Evolutionary conservation across 192 early-diverging fungal genomes (phyloP).

Genomic region (Coemansia sp.): DNA sequence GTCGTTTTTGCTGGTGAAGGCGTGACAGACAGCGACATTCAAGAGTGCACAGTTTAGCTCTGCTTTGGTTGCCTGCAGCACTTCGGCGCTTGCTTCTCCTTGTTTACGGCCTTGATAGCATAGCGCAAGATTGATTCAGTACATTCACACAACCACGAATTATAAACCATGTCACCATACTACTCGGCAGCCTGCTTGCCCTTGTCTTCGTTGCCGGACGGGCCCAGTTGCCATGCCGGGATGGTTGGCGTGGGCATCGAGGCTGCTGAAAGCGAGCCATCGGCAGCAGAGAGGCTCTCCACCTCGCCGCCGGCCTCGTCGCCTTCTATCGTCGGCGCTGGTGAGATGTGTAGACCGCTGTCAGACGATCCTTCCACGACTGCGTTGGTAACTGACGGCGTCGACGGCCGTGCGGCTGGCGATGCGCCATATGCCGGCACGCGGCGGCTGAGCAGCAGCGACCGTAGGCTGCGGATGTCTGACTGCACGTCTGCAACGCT

Average conservation of each 20-base stretch:
- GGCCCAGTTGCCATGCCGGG: constrained; percentile 70
- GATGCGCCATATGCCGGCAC: constrained; percentile 48
- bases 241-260: constrained; percentile 44
- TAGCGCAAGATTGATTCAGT: too few relatives aligned
- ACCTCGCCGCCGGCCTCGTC: background rate
- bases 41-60: constrained; percentile 13
- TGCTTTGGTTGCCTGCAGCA: too few relatives aligned
- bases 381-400: constrained; percentile 14
- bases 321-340: too few relatives aligned
- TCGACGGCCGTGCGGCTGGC: constrained; percentile 34
- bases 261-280: constrained; percentile 5
- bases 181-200: constrained; percentile 20
- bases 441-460: constrained; percentile 79
- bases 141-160: too few relatives aligned
- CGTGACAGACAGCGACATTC: constrained; percentile 25
- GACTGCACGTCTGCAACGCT: constrained; percentile 71
- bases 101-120: too few relatives aligned
- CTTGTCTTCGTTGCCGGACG: constrained; percentile 18
- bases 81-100: too few relatives aligned
- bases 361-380: background rate
- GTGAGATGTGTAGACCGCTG: background rate
- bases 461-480: constrained; percentile 92
- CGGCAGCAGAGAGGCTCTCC: background rate
- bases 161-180: background rate
- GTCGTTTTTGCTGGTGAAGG: constrained; percentile 39